Conservation (phyloP, 2,329 filamentous ascomycete species). For the Thielaviopsis euricoi region DNA sequence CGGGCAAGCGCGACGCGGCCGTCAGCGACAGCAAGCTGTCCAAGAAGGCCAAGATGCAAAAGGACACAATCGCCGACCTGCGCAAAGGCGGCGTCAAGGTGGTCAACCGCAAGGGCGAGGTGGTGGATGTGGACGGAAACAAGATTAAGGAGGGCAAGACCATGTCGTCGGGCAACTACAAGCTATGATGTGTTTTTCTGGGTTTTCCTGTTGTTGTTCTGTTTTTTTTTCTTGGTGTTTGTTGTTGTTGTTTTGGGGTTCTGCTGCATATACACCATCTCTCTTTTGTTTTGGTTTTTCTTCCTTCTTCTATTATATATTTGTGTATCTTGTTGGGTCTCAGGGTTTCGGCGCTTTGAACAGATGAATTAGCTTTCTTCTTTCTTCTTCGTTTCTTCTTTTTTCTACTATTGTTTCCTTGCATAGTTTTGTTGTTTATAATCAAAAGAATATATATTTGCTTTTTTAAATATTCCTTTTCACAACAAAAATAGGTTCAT, state of each 20-base stretch:
- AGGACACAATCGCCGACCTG: slow-evolving; percentile 45
- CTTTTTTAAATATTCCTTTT: background rate
- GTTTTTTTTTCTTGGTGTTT: too few relatives aligned
- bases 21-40: slow-evolving; percentile 17
- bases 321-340: background rate
- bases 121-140: slow-evolving; percentile 70
- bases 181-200: slow-evolving; percentile 28
- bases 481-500: too few relatives aligned
- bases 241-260: background rate
- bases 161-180: slow-evolving; percentile 41
- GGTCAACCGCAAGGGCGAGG: slow-evolving; percentile 76
- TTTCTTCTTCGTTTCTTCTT: background rate
- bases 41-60: slow-evolving; percentile 22
- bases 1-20: slow-evolving; percentile 47
- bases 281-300: background rate
- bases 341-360: too few relatives aligned
- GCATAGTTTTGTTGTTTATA: slow-evolving; percentile 2
- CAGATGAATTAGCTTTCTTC: background rate
- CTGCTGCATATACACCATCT: too few relatives aligned
- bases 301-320: background rate
- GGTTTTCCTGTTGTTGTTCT: background rate
- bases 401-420: background rate
- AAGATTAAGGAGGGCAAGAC: slow-evolving; percentile 41
- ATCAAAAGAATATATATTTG: background rate
- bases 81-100: slow-evolving; percentile 82